These are phyloP conservation scores for Penicillium pancosmium DNA, from an alignment of 495 filamentous ascomycete genomes.

Conservation along the genomic window DNA sequence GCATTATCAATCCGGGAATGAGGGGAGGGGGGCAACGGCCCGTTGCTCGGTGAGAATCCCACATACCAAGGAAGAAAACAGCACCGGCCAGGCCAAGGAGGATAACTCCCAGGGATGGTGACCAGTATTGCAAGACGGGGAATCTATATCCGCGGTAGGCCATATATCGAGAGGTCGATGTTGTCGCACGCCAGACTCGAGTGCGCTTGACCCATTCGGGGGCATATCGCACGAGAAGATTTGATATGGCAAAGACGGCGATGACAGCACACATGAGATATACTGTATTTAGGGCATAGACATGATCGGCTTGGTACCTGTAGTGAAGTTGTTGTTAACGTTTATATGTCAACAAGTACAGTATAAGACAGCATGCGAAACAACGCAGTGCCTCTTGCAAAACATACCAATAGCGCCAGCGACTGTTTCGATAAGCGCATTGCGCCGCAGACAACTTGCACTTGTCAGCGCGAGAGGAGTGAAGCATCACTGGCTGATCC, in stretches of 20 bases:
- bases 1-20: not conserved
- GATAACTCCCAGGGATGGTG: conserved; percentile 27
- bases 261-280: conserved; percentile 53
- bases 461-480: conserved; percentile 45
- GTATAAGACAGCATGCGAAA: not conserved
- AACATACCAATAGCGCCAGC: conserved; percentile 54
- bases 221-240: conserved; percentile 24
- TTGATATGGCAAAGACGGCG: conserved; percentile 46
- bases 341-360: not conserved
- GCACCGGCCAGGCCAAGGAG: conserved; percentile 24
- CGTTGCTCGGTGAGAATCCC: not conserved
- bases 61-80: conserved; percentile 36
- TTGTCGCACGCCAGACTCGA: conserved; percentile 24
- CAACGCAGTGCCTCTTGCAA: not conserved
- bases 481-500: conserved; percentile 49
- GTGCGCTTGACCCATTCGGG: conserved; percentile 29
- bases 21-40: not conserved
- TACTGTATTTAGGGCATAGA: conserved; percentile 53
- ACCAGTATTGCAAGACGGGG: conserved; percentile 26
- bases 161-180: conserved; percentile 28
- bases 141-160: conserved; percentile 28
- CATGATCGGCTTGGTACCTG: conserved; percentile 57
- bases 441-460: conserved; percentile 50
- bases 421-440: conserved; percentile 46
- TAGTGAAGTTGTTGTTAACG: not conserved